Evolutionary conservation across 306 rosid genomes (phyloP), one percentile per base, ranked within the genome.

Genomic region (Dalbergia cochinchinensis): DNA sequence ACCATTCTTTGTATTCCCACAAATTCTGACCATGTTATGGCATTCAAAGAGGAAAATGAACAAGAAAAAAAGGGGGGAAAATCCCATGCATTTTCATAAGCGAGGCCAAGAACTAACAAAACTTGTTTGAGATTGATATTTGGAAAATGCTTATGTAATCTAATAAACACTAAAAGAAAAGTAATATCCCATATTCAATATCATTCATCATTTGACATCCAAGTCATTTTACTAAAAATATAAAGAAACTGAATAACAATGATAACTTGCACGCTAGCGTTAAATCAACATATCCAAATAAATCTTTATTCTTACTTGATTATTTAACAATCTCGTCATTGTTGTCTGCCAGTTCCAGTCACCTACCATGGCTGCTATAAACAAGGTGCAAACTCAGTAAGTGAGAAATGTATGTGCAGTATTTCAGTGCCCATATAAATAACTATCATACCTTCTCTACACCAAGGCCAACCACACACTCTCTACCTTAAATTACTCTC

Each of bases 1-100:
- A 73, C 33, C 57, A 50, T 57, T 78, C 81, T 82, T 82, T 82
- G 79, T 19, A 69, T 79, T 74, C 67, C 89, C 82, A 64, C 83
- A 59, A 78, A 74, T 69, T 65, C 64, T 70, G 75, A 48, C 86
- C 51, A 0, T 45, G 6, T 1, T 54, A 18, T 44, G 88, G 72
- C 84, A 74, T 53, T 75, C 19, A 82, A 82, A 11, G 33, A 66
- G 88, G 69, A 48, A 76, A 71, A 76, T 48, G 54, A 42, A 54
- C 18, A 64, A 54, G 22, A 20, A 14, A 6, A 31, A n/a, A 42
- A 37, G 4, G n/a, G 13, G 10, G 41, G 7, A 4, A 64, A 62
- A 14, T 8, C 63, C 50, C 54, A 66, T 11, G 41, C 39, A 35
- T 16, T 35, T 35, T 47, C 53, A 2, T 3, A 76, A 55, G 39